phyloP scores from a whole-genome alignment of 768 basidiomycete genomes.

The Roridomyces roridus region DNA sequence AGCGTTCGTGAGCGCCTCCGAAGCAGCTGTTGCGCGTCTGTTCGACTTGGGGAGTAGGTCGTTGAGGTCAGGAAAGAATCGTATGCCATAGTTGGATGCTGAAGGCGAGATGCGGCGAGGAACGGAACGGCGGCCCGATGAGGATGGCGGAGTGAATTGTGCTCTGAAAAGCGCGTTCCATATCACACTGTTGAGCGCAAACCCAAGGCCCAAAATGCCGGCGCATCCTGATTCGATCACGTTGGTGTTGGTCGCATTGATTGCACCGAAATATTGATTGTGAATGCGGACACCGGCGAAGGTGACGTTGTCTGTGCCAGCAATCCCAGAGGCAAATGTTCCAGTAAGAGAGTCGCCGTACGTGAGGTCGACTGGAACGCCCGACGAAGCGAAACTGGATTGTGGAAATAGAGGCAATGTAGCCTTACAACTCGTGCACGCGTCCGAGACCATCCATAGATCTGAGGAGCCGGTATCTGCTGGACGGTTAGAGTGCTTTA shows the following conservation, averaged over 20 bases:
- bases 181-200: conserved; percentile 49
- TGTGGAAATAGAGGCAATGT: conserved; percentile 57
- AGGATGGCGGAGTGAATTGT: conserved; percentile 10
- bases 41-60: conserved; percentile 7
- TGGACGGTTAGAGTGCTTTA: not conserved
- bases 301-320: conserved; percentile 63
- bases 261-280: conserved; percentile 68
- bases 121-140: conserved; percentile 3
- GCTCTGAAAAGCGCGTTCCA: conserved; percentile 46
- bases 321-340: conserved; percentile 67
- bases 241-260: conserved; percentile 72
- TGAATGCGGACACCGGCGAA: conserved; percentile 57
- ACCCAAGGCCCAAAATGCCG: conserved; percentile 80
- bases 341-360: conserved; percentile 80
- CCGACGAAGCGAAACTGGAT: conserved; percentile 50
- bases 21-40: conserved; percentile 25
- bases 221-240: conserved; percentile 59
- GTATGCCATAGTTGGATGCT: conserved; percentile 30
- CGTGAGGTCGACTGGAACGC: conserved; percentile 52
- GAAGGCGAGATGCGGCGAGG: not conserved
- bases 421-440: conserved; percentile 52
- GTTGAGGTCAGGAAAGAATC: conserved; percentile 37
- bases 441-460: conserved; percentile 71
- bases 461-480: conserved; percentile 82
- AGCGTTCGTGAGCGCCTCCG: conserved; percentile 27